A percentile compares a stretch with the other conserved stretches of the same genome.
Evolutionary conservation across 495 filamentous ascomycete genomes (phyloP).

Genomic region (Lineolata rhizophorae): DNA sequence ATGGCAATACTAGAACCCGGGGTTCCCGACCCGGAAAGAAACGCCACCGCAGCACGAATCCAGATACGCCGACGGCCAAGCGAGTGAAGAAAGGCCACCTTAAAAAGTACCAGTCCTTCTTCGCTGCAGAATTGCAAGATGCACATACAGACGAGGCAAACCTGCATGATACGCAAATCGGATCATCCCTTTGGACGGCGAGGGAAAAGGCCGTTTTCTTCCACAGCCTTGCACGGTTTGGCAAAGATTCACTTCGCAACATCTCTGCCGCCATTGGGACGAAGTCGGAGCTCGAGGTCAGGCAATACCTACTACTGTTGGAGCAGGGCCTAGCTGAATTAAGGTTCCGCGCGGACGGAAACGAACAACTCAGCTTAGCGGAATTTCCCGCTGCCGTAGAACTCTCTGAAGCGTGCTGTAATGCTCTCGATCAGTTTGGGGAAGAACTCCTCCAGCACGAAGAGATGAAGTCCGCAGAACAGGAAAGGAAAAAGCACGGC

Average conservation of each 20-base stretch:
- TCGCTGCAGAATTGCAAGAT: no score
- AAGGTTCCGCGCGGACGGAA: conserved; percentile 12
- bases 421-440: conserved; percentile 43
- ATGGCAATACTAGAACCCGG: no score
- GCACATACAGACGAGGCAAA: neutral
- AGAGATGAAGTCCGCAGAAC: conserved; percentile 28
- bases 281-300: conserved; percentile 56
- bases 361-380: conserved; percentile 8
- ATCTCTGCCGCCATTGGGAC: conserved; percentile 43
- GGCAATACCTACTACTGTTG: conserved; percentile 40
- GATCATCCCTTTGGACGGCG: conserved; percentile 42
- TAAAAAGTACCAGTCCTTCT: no score
- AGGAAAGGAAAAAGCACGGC: conserved; percentile 31
- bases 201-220: conserved; percentile 54
- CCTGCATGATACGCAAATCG: conserved; percentile 31
- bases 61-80: neutral
- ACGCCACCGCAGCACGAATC: neutral
- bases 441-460: conserved; percentile 35
- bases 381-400: conserved; percentile 56
- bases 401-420: conserved; percentile 39
- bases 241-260: conserved; percentile 31
- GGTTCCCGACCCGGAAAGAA: neutral
- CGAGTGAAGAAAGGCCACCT: no score
- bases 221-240: conserved; percentile 34
- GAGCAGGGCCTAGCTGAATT: conserved; percentile 23